A percentile compares a stretch with the other conserved stretches of the same genome.
phyloP scores from a whole-genome alignment of 176 grass and related monocot species.

The Aegilops umbellulata region DNA sequence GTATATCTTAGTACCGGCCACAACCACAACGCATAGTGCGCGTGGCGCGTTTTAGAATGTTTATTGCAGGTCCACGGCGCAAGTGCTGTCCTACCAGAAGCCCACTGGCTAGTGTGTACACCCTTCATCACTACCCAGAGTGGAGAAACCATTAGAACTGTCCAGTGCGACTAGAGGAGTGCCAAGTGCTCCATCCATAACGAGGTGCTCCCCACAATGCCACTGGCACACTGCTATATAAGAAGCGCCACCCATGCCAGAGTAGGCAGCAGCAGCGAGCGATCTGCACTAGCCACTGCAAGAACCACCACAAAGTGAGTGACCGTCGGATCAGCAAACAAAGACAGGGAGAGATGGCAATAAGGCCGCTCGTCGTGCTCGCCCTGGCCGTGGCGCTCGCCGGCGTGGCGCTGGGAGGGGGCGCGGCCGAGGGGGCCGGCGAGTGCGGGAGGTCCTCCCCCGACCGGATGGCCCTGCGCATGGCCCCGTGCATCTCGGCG shows the following conservation, averaged over 20 bases:
- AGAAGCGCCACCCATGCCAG: not conserved
- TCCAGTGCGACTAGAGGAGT: not conserved
- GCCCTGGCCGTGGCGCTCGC: not conserved
- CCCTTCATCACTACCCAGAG: not conserved
- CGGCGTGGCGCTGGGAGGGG: not conserved
- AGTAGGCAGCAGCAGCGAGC: not conserved
- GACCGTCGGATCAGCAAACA: not conserved
- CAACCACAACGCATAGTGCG: not conserved
- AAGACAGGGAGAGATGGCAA: not conserved
- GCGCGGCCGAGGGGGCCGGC: not conserved
- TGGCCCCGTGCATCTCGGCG: not conserved
- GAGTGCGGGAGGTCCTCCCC: not conserved
- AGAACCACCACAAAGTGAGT: not conserved
- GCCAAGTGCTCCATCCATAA: not conserved
- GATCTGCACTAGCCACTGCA: not conserved
- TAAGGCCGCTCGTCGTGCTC: not conserved
- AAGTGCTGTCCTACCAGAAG: not conserved
- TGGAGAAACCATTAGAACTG: not conserved
- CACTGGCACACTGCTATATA: not conserved
- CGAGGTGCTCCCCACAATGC: not conserved
- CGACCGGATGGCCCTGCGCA: not conserved
- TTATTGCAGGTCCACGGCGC: not conserved
- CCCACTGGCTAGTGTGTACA: not conserved
- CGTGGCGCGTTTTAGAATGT: not conserved
- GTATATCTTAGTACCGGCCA: not conserved